phyloP scores from a whole-genome alignment of 768 basidiomycete species.

The Amanita fuliginea region DNA sequence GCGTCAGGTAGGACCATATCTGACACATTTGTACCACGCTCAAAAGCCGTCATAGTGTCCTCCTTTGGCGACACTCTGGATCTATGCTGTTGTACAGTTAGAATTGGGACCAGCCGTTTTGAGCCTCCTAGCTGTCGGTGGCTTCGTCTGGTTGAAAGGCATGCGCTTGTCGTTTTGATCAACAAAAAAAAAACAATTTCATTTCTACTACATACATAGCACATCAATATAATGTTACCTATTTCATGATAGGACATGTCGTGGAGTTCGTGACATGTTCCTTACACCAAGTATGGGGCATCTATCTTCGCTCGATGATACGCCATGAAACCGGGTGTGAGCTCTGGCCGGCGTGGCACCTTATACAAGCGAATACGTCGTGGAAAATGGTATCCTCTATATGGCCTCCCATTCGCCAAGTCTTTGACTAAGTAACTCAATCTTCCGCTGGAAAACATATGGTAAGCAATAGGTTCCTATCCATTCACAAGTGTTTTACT shows the following conservation, averaged over 20 bases:
- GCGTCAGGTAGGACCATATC: constrained; percentile 43
- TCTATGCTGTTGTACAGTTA: constrained; percentile 63
- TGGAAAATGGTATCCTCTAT: constrained; percentile 7
- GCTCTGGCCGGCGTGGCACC: constrained; percentile 62
- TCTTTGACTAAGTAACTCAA: constrained; percentile 48
- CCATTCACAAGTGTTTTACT: constrained; percentile 13
- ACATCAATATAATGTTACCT: background rate
- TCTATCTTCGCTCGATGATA: constrained; percentile 59
- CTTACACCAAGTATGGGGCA: background rate
- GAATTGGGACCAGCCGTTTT: constrained; percentile 51
- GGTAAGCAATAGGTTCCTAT: constrained; percentile 3
- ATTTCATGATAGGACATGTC: background rate
- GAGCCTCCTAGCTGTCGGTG: constrained; percentile 40
- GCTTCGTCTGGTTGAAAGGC: constrained; percentile 53
- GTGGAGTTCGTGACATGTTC: background rate
- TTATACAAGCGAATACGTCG: constrained; percentile 48
- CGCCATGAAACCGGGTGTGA: constrained; percentile 49
- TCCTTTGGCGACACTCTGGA: constrained; percentile 69
- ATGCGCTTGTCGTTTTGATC: constrained; percentile 31
- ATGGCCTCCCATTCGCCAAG: constrained; percentile 55
- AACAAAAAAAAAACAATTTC: too few relatives aligned
- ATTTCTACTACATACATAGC: background rate
- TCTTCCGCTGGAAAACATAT: constrained; percentile 35
- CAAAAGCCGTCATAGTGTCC: constrained; percentile 39
- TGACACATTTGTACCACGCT: background rate